Conservation (phyloP, 495 filamentous ascomycete species). For the Penicillium herquei region DNA sequence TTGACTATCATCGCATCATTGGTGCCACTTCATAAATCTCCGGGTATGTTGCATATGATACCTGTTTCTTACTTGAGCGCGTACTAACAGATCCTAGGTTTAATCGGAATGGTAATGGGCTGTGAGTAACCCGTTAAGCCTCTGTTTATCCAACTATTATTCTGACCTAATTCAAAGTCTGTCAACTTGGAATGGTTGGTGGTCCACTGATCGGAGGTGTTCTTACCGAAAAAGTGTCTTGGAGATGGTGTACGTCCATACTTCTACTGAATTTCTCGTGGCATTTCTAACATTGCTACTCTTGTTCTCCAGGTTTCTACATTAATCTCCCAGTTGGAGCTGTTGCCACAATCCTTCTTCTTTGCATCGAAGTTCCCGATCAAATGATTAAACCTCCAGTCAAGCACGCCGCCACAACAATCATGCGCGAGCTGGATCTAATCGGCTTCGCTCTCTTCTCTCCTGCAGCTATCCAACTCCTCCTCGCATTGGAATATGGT, state of each 20-base stretch:
- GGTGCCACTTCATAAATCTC: conserved; percentile 45
- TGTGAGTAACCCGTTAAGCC: conserved; percentile 24
- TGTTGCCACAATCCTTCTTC: conserved; percentile 40
- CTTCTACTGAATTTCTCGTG: neutral
- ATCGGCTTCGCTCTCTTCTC: conserved; percentile 46
- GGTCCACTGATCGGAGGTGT: conserved; percentile 60
- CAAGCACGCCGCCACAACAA: conserved; percentile 24
- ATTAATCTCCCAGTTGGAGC: conserved; percentile 63
- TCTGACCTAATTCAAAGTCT: conserved; percentile 17
- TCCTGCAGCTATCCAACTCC: conserved; percentile 42
- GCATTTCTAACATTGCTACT: neutral
- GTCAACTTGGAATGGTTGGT: conserved; percentile 35
- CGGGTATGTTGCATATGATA: conserved; percentile 23
- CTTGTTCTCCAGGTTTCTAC: conserved; percentile 50
- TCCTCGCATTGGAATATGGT: conserved; percentile 51
- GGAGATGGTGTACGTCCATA: conserved; percentile 52
- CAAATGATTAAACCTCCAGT: conserved; percentile 38
- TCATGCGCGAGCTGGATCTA: conserved; percentile 40
- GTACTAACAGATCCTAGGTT: conserved; percentile 20
- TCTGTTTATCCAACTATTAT: neutral
- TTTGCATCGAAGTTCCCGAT: conserved; percentile 52
- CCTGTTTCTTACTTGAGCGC: conserved; percentile 1
- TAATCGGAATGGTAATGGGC: conserved; percentile 36
- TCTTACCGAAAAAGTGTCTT: conserved; percentile 52
- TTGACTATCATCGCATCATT: conserved; percentile 50